Percentiles rank a stretch among this genome's conserved stretches.
Evolutionary conservation across 768 basidiomycete genomes (phyloP).

Genomic region (Dioszegia aurantiaca): DNA sequence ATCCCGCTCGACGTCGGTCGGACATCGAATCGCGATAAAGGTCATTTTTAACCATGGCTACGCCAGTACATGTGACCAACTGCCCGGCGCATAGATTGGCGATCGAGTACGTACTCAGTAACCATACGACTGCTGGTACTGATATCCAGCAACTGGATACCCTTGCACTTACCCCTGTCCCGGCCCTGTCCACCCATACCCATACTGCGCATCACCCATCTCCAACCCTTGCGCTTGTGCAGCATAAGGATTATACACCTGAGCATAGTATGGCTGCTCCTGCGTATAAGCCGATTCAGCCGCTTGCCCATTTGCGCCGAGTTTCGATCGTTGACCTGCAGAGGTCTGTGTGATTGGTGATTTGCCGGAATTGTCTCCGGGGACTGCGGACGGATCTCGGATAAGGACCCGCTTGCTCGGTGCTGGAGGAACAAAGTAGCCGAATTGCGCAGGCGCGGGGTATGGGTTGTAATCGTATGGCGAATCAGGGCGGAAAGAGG

Average conservation of each 20-base stretch:
- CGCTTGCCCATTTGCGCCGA: constrained; percentile 4
- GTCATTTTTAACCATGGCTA: too few species aligned
- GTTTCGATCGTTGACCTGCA: too few species aligned
- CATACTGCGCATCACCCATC: constrained; percentile 21
- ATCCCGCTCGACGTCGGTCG: too few species aligned
- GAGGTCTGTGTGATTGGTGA: too few species aligned
- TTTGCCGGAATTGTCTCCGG: too few species aligned
- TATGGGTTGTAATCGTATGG: constrained; percentile 11
- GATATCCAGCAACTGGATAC: too few species aligned
- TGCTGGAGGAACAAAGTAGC: constrained; percentile 33
- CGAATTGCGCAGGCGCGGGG: neutral
- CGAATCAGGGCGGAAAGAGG: constrained; percentile 7
- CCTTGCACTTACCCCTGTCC: neutral
- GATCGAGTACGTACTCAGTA: too few species aligned
- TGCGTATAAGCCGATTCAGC: too few species aligned
- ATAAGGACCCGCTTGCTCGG: constrained; percentile 19
- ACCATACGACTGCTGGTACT: neutral
- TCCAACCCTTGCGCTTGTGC: neutral
- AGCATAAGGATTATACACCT: constrained; percentile 32
- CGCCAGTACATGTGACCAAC: too few species aligned
- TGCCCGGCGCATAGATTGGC: too few species aligned
- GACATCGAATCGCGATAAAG: too few species aligned
- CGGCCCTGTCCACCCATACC: constrained; percentile 2
- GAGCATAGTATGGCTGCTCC: constrained; percentile 15
- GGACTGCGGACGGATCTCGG: too few species aligned